Conservation (phyloP, 2,329 filamentous ascomycete genomes). For the Neonectria magnoliae region DNA sequence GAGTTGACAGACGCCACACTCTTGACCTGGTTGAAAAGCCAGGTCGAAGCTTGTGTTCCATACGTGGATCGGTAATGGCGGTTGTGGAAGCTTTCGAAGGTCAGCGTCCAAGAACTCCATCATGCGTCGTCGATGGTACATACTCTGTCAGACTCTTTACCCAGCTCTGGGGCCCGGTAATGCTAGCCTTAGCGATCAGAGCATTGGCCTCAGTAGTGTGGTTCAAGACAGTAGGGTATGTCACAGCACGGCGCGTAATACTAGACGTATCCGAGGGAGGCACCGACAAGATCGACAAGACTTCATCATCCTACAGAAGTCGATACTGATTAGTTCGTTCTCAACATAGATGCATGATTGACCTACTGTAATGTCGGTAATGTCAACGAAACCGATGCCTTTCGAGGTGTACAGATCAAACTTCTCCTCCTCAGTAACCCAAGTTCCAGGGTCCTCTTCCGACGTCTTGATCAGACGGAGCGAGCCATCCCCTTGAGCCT, state of each 20-base stretch:
- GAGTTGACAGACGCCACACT: not conserved
- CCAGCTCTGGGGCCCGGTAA: not conserved
- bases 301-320: not conserved
- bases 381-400: not conserved
- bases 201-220: not conserved
- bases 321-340: not conserved
- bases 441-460: not conserved
- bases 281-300: not conserved
- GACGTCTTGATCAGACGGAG: not conserved
- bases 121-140: not conserved
- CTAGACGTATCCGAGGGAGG: not conserved
- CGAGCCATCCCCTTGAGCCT: not conserved
- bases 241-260: not conserved
- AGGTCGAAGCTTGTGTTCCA: not conserved
- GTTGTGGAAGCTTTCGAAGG: not conserved
- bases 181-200: not conserved
- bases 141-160: not conserved
- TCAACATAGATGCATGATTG: not conserved
- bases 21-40: constrained; percentile 1
- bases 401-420: not conserved
- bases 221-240: not conserved
- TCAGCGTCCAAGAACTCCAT: not conserved
- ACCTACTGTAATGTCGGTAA: not conserved
- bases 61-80: constrained; percentile 1
- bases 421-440: not conserved